A percentile compares a stretch with the other conserved stretches of the same genome.
These are phyloP conservation scores for Austroboletus rostrupii DNA, from an alignment of 1,284 basidiomycete species.

Conservation along the genomic window DNA sequence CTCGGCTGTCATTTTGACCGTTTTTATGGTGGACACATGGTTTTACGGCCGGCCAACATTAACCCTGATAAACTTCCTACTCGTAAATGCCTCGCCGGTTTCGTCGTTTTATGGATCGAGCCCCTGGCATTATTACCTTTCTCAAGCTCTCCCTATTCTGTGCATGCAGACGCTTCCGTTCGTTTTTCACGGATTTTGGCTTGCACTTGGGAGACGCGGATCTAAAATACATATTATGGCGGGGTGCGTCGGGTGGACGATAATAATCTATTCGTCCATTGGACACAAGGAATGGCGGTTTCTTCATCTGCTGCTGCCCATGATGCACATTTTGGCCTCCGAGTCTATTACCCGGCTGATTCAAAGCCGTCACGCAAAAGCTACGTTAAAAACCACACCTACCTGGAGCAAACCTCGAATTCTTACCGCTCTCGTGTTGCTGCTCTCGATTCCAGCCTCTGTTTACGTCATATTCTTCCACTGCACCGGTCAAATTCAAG, in stretches of 20 bases:
- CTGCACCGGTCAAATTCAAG: constrained; percentile 72
- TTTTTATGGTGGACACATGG: constrained; percentile 58
- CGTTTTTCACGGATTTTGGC: constrained; percentile 57
- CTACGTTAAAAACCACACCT: constrained; percentile 10
- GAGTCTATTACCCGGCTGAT: constrained; percentile 60
- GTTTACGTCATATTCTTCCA: constrained; percentile 73
- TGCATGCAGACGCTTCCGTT: constrained; percentile 74
- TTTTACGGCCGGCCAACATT: constrained; percentile 72
- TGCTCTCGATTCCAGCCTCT: constrained; percentile 55
- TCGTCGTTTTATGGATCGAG: constrained; percentile 94
- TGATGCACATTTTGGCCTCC: constrained; percentile 80
- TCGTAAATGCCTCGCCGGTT: constrained; percentile 75
- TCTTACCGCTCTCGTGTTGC: constrained; percentile 41
- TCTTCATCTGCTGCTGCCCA: constrained; percentile 85
- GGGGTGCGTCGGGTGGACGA: constrained; percentile 57
- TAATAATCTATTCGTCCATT: constrained; percentile 72
- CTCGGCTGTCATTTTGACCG: constrained; percentile 29
- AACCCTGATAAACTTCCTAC: constrained; percentile 79
- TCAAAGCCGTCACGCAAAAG: constrained; percentile 8
- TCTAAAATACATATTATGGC: constrained; percentile 44
- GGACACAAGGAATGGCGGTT: constrained; percentile 98
- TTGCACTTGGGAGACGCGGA: constrained; percentile 27
- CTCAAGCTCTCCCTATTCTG: constrained; percentile 83
- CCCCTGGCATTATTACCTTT: constrained; percentile 85
- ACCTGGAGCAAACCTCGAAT: constrained; percentile 4